Evolutionary conservation across 164 flowering plant genomes (phyloP).

Genomic region (Chimonanthus salicifolius): DNA sequence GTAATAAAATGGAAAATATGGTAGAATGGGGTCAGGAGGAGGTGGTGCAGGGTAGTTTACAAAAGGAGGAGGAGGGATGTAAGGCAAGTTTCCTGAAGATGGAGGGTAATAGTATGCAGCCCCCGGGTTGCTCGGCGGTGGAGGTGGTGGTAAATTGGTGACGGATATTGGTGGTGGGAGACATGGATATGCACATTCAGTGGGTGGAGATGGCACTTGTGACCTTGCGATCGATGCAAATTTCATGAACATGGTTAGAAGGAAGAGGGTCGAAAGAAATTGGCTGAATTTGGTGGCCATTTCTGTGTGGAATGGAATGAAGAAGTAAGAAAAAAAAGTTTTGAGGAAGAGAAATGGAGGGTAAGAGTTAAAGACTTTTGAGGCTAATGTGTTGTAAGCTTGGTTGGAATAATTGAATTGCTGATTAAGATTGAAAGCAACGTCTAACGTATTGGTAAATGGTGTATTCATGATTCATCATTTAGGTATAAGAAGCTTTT

Average conservation of each 20-base stretch:
- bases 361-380: background rate
- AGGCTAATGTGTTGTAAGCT: background rate
- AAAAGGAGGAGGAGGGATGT: conserved; percentile 25
- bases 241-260: background rate
- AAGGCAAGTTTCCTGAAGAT: conserved; percentile 9
- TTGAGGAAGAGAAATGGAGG: background rate
- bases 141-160: conserved; percentile 10
- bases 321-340: background rate
- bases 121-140: background rate
- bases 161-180: conserved; percentile 33
- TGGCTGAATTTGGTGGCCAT: conserved; percentile 12
- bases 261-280: conserved; percentile 2
- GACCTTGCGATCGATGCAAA: conserved; percentile 6
- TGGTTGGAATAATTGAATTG: background rate
- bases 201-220: conserved; percentile 3
- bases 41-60: conserved; percentile 23
- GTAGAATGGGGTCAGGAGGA: conserved; percentile 46
- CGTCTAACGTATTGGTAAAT: background rate
- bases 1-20: conserved; percentile 44
- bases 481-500: no score
- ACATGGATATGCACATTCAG: conserved; percentile 34
- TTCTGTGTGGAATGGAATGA: background rate
- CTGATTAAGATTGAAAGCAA: background rate
- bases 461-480: no score
- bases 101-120: conserved; percentile 9